These are phyloP conservation scores for Euphrasia confusa DNA, from an alignment of 257 asterid genomes.

Conservation along the genomic window DNA sequence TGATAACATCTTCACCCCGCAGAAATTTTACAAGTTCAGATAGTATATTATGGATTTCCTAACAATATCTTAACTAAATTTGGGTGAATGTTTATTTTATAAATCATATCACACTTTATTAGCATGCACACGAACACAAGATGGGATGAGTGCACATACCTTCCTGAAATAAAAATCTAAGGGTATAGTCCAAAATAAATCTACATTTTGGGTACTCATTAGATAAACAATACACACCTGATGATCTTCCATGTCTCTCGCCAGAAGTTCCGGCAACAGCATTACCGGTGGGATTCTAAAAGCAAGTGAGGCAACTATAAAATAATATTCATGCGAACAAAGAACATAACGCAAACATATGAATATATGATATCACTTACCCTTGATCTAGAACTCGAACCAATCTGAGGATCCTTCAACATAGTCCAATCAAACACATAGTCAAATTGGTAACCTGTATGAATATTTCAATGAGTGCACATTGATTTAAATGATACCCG, in stretches of 20 bases:
- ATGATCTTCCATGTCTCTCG: conserved; percentile 72
- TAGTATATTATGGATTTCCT: too few relatives aligned
- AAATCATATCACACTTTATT: too few relatives aligned
- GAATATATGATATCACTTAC: conserved; percentile 35
- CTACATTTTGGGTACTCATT: background rate
- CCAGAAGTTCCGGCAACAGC: conserved; percentile 81
- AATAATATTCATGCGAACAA: conserved; percentile 12
- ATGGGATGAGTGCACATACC: too few relatives aligned
- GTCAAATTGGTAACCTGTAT: conserved; percentile 89
- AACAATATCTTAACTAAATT: too few relatives aligned
- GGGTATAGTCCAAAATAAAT: conserved; percentile 2
- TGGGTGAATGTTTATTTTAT: too few relatives aligned
- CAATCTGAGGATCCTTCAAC: conserved; percentile 91
- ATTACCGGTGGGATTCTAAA: conserved; percentile 64
- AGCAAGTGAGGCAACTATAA: conserved; percentile 19
- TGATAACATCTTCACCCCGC: too few relatives aligned
- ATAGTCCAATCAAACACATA: conserved; percentile 96
- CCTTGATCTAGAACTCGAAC: conserved; percentile 75
- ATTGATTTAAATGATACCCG: background rate
- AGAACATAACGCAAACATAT: conserved; percentile 20
- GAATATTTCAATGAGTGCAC: conserved; percentile 16
- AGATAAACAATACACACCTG: conserved; percentile 41
- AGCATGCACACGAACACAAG: too few relatives aligned
- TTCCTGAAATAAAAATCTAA: too few relatives aligned
- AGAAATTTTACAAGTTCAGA: too few relatives aligned